phyloP scores from a whole-genome alignment of 2,329 filamentous ascomycete species.

The Monilinia fructicola region DNA sequence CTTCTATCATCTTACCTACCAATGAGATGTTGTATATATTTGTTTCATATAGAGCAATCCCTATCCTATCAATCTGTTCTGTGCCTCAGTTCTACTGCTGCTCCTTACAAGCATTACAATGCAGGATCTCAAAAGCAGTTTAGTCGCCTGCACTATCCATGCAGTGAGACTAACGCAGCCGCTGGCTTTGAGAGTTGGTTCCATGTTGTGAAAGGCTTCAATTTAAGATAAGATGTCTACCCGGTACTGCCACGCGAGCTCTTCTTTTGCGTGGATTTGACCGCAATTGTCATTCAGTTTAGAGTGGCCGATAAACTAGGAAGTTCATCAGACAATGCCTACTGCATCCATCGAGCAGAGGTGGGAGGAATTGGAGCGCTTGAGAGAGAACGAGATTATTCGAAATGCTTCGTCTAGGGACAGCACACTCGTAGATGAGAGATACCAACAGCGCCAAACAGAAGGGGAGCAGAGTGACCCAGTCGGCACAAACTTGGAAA shows the following conservation, averaged over 20 bases:
- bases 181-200: not conserved
- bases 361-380: not conserved
- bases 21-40: not conserved
- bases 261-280: not conserved
- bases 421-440: no score
- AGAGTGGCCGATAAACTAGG: no score
- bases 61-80: not conserved
- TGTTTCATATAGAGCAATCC: not conserved
- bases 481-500: not conserved
- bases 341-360: not conserved
- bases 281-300: not conserved
- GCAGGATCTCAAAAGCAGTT: slow-evolving; percentile 11
- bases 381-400: no score
- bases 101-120: not conserved
- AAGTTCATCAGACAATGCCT: no score
- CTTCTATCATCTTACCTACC: no score
- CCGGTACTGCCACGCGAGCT: not conserved
- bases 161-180: not conserved
- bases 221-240: not conserved
- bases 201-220: not conserved
- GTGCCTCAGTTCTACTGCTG: not conserved
- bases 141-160: slow-evolving; percentile 9
- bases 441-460: no score
- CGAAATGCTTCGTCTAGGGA: no score
- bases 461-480: no score